Evolutionary conservation across 164 flowering plant species (phyloP).

Genomic region (Malania oleifera): DNA sequence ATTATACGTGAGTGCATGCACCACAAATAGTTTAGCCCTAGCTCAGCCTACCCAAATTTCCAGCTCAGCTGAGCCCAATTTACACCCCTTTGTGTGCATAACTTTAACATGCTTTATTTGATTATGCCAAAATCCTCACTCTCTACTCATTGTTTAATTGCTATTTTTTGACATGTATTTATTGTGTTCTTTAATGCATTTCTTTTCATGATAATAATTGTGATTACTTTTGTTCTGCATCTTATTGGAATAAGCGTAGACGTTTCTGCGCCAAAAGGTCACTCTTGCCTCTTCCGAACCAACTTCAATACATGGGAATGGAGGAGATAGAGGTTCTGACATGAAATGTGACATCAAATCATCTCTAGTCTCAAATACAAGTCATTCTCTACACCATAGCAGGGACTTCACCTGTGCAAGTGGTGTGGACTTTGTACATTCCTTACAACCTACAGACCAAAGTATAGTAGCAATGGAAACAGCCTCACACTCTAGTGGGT

Average conservation of each 20-base stretch:
- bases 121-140: no score
- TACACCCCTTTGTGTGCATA: no score
- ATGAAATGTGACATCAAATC: constrained; percentile 18
- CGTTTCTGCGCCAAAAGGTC: constrained; percentile 84
- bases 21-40: no score
- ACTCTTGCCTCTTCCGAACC: constrained; percentile 49
- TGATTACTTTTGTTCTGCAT: not conserved
- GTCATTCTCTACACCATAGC: constrained; percentile 8
- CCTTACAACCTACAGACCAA: not conserved
- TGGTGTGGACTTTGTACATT: not conserved
- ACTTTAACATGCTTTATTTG: no score
- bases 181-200: not conserved
- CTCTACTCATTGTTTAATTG: no score
- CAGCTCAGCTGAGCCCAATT: no score
- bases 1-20: no score
- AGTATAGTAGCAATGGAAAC: not conserved
- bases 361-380: constrained; percentile 7
- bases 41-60: no score
- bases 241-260: constrained; percentile 30
- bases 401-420: not conserved
- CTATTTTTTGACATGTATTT: not conserved
- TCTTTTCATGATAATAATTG: not conserved
- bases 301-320: constrained; percentile 19
- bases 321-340: constrained; percentile 17
- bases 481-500: not conserved